phyloP scores from a whole-genome alignment of 768 basidiomycete species.

The Suillus paluster region DNA sequence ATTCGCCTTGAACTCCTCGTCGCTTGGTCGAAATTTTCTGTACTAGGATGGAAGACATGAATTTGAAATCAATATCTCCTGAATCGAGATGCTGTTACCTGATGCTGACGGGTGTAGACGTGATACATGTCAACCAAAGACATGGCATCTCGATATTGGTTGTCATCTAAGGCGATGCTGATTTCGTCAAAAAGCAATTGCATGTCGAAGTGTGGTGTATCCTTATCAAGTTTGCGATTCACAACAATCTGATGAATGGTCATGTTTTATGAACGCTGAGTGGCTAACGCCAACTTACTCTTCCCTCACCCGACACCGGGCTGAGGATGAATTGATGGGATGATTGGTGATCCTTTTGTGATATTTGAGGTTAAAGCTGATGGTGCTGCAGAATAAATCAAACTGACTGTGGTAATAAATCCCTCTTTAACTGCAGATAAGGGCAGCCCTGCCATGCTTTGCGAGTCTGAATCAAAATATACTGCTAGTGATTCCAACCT shows the following conservation, averaged over 20 bases:
- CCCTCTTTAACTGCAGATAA: conserved; percentile 67
- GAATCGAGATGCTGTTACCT: conserved; percentile 47
- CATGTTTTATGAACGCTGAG: conserved; percentile 6
- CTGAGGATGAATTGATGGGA: conserved; percentile 92
- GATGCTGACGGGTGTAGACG: conserved; percentile 84
- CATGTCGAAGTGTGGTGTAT: conserved; percentile 85
- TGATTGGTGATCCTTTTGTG: conserved; percentile 46
- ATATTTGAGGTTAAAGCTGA: conserved; percentile 43
- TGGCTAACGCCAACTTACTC: conserved; percentile 51
- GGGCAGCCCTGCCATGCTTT: conserved; percentile 72
- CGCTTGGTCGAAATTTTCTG: conserved; percentile 74
- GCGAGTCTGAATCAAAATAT: conserved; percentile 94
- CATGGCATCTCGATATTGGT: conserved; percentile 93
- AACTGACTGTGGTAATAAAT: conserved; percentile 72
- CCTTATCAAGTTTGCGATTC: conserved; percentile 74
- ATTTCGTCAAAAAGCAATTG: conserved; percentile 92
- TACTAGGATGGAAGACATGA: conserved; percentile 50
- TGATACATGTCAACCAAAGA: conserved; percentile 97
- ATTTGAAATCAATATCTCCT: neutral
- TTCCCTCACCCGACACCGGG: conserved; percentile 94
- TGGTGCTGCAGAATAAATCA: conserved; percentile 2
- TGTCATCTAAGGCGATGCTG: conserved; percentile 86
- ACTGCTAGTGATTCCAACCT: conserved; percentile 85
- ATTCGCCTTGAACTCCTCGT: conserved; percentile 62
- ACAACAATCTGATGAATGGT: conserved; percentile 62